phyloP scores from a whole-genome alignment of 306 rosid genomes.

The Begonia loranthoides region DNA sequence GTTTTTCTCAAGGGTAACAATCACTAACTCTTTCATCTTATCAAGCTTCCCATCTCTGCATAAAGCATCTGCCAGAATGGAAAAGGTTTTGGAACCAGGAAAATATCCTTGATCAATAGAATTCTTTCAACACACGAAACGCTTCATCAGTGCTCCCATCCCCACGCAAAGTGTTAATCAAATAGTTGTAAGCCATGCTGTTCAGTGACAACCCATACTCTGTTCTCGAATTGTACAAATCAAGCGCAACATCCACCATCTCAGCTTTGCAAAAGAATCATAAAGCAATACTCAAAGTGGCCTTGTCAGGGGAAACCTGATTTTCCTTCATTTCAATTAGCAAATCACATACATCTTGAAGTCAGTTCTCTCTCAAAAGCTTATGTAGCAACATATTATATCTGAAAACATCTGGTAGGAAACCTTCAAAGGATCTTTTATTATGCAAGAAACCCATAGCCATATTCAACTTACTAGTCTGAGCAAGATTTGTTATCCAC shows the following conservation, averaged over 20 bases:
- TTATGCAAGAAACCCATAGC: too few relatives aligned
- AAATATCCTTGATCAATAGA: conserved; percentile 28
- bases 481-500: too few relatives aligned
- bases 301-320: too few relatives aligned
- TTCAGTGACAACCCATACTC: conserved; percentile 41
- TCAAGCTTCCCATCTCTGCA: conserved; percentile 44
- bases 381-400: conserved; percentile 46
- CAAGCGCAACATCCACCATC: too few relatives aligned
- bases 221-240: conserved; percentile 37
- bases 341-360: too few relatives aligned
- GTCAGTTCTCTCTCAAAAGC: conserved; percentile 54
- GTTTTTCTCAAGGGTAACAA: conserved; percentile 29
- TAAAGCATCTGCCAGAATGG: conserved; percentile 33
- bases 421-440: conserved; percentile 39
- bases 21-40: conserved; percentile 60
- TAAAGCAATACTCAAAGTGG: too few relatives aligned
- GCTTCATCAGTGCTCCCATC: conserved; percentile 44
- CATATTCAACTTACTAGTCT: too few relatives aligned
- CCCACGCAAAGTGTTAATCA: conserved; percentile 51
- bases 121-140: conserved; percentile 22
- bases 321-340: too few relatives aligned
- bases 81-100: conserved; percentile 36
- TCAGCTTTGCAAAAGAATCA: too few relatives aligned
- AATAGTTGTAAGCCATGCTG: conserved; percentile 48
- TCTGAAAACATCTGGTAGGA: conserved; percentile 25